phyloP scores from a whole-genome alignment of 345 rosid species.

The Hibiscus mutabilis region DNA sequence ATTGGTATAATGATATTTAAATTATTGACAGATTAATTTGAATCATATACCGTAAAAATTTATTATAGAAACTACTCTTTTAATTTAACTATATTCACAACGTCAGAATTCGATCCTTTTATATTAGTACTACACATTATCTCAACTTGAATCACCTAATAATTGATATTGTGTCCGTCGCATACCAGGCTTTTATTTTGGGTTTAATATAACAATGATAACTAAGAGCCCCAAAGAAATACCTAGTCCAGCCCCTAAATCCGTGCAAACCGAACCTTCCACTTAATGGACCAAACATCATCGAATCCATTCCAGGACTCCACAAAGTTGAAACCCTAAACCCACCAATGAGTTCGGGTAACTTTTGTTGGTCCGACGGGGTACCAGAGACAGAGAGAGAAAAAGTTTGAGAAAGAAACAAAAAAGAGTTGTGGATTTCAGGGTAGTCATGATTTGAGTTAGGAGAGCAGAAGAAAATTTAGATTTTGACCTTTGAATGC shows the following conservation, averaged over 20 bases:
- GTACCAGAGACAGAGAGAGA: too few relatives aligned
- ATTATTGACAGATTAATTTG: too few relatives aligned
- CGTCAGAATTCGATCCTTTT: too few relatives aligned
- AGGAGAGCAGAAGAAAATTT: not conserved
- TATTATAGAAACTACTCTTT: too few relatives aligned
- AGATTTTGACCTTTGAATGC: not conserved
- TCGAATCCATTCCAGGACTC: constrained; percentile 32
- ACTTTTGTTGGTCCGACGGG: constrained; percentile 18
- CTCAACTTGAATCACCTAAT: too few relatives aligned
- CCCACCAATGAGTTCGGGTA: not conserved
- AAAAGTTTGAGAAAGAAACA: not conserved
- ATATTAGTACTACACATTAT: too few relatives aligned
- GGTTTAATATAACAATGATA: too few relatives aligned
- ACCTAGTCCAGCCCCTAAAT: not conserved
- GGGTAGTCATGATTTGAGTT: not conserved
- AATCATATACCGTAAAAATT: too few relatives aligned
- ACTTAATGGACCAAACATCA: constrained; percentile 23
- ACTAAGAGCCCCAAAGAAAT: not conserved
- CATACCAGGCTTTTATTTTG: too few relatives aligned
- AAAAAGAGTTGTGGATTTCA: not conserved
- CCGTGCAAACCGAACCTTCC: constrained; percentile 15
- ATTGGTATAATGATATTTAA: too few relatives aligned
- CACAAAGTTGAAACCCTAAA: not conserved
- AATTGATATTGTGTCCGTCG: too few relatives aligned
- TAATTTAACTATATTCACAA: too few relatives aligned